These are phyloP conservation scores for Cyberlindnera maritima DNA, from an alignment of 805 yeast genomes.

Conservation along the genomic window DNA sequence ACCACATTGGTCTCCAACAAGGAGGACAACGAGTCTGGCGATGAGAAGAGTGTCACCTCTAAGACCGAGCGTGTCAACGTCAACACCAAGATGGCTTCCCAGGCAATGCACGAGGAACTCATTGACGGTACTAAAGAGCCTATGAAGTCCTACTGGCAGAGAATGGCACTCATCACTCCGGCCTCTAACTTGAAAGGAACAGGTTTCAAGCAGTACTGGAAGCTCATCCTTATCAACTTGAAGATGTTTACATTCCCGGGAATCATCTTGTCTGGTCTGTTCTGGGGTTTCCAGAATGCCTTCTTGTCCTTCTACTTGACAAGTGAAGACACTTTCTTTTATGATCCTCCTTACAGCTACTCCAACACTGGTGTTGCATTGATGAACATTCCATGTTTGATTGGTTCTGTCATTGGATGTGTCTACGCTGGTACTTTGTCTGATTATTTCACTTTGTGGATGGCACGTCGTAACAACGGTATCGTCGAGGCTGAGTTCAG, in stretches of 20 bases:
- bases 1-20: conserved; percentile 13
- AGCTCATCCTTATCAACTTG: conserved; percentile 46
- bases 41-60: conserved; percentile 15
- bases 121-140: conserved; percentile 42
- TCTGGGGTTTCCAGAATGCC: conserved; percentile 82
- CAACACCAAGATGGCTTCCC: background rate
- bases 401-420: conserved; percentile 68
- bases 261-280: conserved; percentile 60
- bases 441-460: conserved; percentile 58
- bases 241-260: conserved; percentile 65
- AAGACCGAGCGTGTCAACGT: conserved; percentile 1
- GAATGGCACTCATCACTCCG: conserved; percentile 49
- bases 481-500: conserved; percentile 65
- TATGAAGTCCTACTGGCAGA: conserved; percentile 42
- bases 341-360: conserved; percentile 65
- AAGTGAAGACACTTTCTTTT: conserved; percentile 65
- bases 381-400: conserved; percentile 69
- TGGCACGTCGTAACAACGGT: conserved; percentile 60
- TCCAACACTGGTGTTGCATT: conserved; percentile 65
- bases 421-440: conserved; percentile 58
- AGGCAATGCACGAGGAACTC: conserved; percentile 21
- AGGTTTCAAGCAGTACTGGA: conserved; percentile 64
- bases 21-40: conserved; percentile 11
- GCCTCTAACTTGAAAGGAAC: conserved; percentile 58
- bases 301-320: conserved; percentile 73